Conservation (phyloP, 352 stramenopile species). For the Phytophthora uliginosa region DNA sequence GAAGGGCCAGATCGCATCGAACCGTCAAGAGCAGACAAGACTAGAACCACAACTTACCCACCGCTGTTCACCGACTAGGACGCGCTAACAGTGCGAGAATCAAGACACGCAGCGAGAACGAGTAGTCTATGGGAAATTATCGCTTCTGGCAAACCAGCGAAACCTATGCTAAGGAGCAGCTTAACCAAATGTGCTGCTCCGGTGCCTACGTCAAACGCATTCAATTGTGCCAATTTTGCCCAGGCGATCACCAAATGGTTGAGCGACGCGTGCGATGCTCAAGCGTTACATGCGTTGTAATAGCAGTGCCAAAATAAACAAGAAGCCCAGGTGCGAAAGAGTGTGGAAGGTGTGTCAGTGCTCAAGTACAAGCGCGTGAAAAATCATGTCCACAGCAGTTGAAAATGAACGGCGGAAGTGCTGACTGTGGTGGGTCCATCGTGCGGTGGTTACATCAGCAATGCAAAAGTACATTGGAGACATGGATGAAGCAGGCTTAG, state of each 20-base stretch:
- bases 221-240: too few species aligned
- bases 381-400: not conserved
- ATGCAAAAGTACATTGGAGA: too few species aligned
- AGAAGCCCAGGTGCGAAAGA: not conserved
- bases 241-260: not conserved
- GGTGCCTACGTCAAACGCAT: not conserved
- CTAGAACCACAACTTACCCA: too few species aligned
- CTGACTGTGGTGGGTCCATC: not conserved
- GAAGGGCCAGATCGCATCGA: too few species aligned
- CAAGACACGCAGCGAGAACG: too few species aligned
- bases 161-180: not conserved
- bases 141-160: too few species aligned
- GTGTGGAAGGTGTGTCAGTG: slow-evolving; percentile 4
- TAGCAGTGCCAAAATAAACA: not conserved
- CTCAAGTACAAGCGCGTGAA: not conserved
- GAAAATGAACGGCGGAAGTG: not conserved
- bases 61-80: too few species aligned
- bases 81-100: too few species aligned
- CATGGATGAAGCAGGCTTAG: too few species aligned
- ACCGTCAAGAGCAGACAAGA: too few species aligned
- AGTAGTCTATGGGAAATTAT: too few species aligned
- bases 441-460: too few species aligned
- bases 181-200: not conserved
- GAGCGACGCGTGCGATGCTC: not conserved
- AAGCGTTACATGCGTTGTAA: not conserved